Percentiles rank a stretch among this genome's conserved stretches.
Evolutionary conservation across 192 early-diverging fungal species (phyloP).

Genomic region (Gryganskiella cystojenkinii): DNA sequence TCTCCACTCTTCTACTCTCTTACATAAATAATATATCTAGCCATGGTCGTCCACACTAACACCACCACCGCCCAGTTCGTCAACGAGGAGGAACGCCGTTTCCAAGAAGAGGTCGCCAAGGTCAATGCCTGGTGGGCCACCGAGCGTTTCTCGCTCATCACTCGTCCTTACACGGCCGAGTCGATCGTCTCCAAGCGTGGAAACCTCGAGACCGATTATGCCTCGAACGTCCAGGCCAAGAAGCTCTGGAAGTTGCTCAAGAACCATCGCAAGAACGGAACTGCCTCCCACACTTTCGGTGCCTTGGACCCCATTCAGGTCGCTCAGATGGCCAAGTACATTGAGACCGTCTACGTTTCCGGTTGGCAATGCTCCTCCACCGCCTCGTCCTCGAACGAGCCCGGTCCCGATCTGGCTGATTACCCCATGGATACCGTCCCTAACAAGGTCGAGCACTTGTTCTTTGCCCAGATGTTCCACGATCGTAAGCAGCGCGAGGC

Average conservation of each 20-base stretch:
- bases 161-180: conserved; percentile 88
- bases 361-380: conserved; percentile 99
- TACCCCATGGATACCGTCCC: conserved; percentile 99
- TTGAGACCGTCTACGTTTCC: conserved; percentile 97
- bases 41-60: conserved; percentile 48
- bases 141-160: conserved; percentile 83
- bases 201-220: conserved; percentile 74
- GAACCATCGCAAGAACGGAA: conserved; percentile 78
- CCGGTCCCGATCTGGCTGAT: conserved; percentile 98
- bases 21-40: conserved; percentile 7
- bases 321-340: conserved; percentile 95
- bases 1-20: conserved; percentile 5
- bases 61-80: conserved; percentile 53
- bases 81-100: conserved; percentile 75
- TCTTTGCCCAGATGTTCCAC: conserved; percentile 97
- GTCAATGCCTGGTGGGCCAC: conserved; percentile 92
- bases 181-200: conserved; percentile 92
- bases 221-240: conserved; percentile 90
- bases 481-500: conserved; percentile 96
- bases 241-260: conserved; percentile 91
- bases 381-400: conserved; percentile 94
- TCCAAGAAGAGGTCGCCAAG: conserved; percentile 82
- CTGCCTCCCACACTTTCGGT: conserved; percentile 94
- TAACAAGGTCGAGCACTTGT: conserved; percentile 98
- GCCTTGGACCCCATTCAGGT: conserved; percentile 95